A percentile compares a stretch with the other conserved stretches of the same genome.
Conservation (phyloP, 805 yeast genomes). For the Priceomyces haplophilus region DNA sequence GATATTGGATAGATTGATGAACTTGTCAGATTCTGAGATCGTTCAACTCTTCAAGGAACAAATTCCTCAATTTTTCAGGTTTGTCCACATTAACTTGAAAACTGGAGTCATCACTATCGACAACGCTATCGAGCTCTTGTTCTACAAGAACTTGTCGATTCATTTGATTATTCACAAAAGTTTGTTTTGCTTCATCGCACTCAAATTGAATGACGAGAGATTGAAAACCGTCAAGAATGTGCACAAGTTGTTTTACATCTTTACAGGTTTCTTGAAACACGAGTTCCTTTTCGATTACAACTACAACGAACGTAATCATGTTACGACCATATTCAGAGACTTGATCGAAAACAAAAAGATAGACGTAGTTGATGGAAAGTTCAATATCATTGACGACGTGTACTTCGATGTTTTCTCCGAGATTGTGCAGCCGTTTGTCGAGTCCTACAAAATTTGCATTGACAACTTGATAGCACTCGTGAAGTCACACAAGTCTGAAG, state of each 20-base stretch:
- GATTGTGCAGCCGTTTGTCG: slow-evolving; percentile 33
- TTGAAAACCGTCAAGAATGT: slow-evolving; percentile 12
- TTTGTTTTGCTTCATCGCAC: slow-evolving; percentile 38
- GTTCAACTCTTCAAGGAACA: slow-evolving; percentile 22
- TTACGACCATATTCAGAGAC: slow-evolving; percentile 26
- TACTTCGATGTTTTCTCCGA: slow-evolving; percentile 25
- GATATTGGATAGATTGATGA: slow-evolving; percentile 17
- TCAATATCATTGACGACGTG: slow-evolving; percentile 19
- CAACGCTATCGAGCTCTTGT: slow-evolving; percentile 53
- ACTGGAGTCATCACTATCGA: slow-evolving; percentile 30
- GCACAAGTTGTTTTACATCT: slow-evolving; percentile 28
- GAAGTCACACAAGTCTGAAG: not conserved
- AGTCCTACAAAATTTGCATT: slow-evolving; percentile 30
- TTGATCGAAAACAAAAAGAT: slow-evolving; percentile 15
- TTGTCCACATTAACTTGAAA: slow-evolving; percentile 20
- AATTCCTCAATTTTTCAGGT: slow-evolving; percentile 26
- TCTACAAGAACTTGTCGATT: slow-evolving; percentile 55
- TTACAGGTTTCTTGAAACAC: slow-evolving; percentile 38
- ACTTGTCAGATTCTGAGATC: slow-evolving; percentile 21
- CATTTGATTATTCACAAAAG: slow-evolving; percentile 54
- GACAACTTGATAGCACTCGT: slow-evolving; percentile 11
- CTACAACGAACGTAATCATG: slow-evolving; percentile 27
- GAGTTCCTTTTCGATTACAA: slow-evolving; percentile 44
- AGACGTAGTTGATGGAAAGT: slow-evolving; percentile 16
- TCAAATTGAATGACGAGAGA: slow-evolving; percentile 8